Evolutionary conservation across 768 basidiomycete genomes (phyloP).

Genomic region (Suillus paluster): DNA sequence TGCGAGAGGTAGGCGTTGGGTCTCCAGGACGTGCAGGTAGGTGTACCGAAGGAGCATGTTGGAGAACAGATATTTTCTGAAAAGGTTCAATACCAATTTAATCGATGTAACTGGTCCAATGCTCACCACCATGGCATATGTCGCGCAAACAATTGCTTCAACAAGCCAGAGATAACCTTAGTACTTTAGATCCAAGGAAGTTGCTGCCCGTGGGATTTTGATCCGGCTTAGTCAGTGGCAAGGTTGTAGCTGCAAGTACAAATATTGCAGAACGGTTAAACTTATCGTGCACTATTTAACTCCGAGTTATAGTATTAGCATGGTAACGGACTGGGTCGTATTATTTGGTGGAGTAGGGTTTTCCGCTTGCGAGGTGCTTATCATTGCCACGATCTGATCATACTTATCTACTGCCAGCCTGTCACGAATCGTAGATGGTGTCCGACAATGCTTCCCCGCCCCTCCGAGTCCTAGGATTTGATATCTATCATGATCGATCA

Average conservation of each 20-base stretch:
- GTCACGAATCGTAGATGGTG: not conserved
- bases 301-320: too few species aligned
- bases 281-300: too few species aligned
- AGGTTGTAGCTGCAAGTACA: too few species aligned
- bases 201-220: not conserved
- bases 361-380: not conserved
- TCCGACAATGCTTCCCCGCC: not conserved
- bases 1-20: slow-evolving; percentile 86
- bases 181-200: not conserved
- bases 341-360: not conserved
- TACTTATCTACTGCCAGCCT: not conserved
- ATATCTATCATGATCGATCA: not conserved
- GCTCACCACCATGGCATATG: slow-evolving; percentile 13
- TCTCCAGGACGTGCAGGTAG: slow-evolving; percentile 79
- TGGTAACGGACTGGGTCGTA: not conserved
- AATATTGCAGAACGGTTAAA: too few species aligned
- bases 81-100: slow-evolving; percentile 10
- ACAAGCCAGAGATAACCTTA: too few species aligned
- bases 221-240: not conserved
- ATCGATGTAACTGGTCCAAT: not conserved
- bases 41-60: slow-evolving; percentile 79
- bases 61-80: slow-evolving; percentile 86
- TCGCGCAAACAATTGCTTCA: slow-evolving; percentile 4
- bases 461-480: too few species aligned
- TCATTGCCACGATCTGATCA: not conserved